Conservation (phyloP, 208 protist species). For the Porcisia hertigi region DNA sequence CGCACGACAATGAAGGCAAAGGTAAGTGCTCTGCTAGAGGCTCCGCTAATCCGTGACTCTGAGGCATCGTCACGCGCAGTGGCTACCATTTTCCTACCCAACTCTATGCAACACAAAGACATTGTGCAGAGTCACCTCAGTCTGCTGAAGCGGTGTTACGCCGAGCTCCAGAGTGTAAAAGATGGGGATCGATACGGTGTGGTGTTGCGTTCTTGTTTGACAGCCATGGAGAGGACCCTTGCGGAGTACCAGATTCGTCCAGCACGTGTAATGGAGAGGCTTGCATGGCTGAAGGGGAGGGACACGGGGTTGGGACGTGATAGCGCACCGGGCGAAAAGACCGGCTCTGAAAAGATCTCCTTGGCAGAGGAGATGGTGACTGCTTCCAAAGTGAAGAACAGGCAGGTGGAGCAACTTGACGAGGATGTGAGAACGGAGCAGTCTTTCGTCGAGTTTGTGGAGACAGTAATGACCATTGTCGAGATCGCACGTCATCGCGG, state of each 20-base stretch:
- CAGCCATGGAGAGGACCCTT: slow-evolving; percentile 15
- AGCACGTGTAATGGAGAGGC: slow-evolving; percentile 12
- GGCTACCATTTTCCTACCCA: slow-evolving; percentile 30
- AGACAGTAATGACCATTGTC: slow-evolving; percentile 52
- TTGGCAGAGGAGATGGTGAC: slow-evolving; percentile 21
- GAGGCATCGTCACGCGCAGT: slow-evolving; percentile 13
- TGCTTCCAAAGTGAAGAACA: slow-evolving; percentile 18
- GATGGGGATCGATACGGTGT: slow-evolving; percentile 10
- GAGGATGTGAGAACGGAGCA: slow-evolving; percentile 43
- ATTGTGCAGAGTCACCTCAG: slow-evolving; percentile 29
- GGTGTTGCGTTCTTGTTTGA: slow-evolving; percentile 17
- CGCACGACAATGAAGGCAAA: slow-evolving; percentile 36
- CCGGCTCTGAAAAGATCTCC: neutral
- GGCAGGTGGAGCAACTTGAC: slow-evolving; percentile 8
- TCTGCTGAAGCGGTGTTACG: slow-evolving; percentile 28
- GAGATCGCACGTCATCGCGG: slow-evolving; percentile 15
- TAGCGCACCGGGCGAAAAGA: neutral
- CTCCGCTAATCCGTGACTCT: slow-evolving; percentile 16
- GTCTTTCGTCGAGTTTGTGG: slow-evolving; percentile 81
- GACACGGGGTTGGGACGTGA: neutral
- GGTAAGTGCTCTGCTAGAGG: slow-evolving; percentile 58
- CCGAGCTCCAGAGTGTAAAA: slow-evolving; percentile 35
- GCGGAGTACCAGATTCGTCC: slow-evolving; percentile 2
- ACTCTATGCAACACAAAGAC: slow-evolving; percentile 33
- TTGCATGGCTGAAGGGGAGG: slow-evolving; percentile 23